Conservation (phyloP, 306 rosid species). For the Fagus crenata region DNA sequence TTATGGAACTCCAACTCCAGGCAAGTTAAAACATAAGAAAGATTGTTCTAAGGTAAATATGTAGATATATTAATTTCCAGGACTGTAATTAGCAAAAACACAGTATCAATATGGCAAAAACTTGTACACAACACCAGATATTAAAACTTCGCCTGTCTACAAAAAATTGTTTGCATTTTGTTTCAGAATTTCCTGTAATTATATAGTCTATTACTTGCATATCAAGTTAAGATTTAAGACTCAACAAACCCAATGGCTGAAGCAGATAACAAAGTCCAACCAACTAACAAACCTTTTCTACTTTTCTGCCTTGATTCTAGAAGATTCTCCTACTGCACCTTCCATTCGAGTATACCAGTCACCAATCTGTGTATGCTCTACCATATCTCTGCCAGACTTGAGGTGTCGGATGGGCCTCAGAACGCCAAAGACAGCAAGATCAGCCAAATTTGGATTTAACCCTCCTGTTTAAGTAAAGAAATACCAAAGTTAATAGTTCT, state of each 20-base stretch:
- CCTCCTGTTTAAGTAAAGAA: conserved; percentile 58
- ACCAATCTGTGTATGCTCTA: conserved; percentile 68
- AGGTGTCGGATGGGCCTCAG: conserved; percentile 88
- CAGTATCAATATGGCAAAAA: too few relatives aligned
- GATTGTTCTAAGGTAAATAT: too few relatives aligned
- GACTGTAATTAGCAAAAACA: too few relatives aligned
- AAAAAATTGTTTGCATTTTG: neutral
- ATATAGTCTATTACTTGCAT: neutral
- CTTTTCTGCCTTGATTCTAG: conserved; percentile 39
- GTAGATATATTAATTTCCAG: too few relatives aligned
- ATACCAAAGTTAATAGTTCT: conserved; percentile 9
- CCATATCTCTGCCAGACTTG: conserved; percentile 84
- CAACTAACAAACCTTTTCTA: conserved; percentile 12
- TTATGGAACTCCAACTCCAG: neutral
- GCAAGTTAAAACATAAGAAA: neutral
- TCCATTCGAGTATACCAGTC: conserved; percentile 85
- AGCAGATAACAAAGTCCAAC: conserved; percentile 10
- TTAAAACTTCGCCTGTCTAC: neutral
- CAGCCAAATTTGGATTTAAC: conserved; percentile 77
- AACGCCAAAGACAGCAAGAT: conserved; percentile 86
- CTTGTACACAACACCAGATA: neutral
- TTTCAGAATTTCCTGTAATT: neutral
- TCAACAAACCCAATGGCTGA: conserved; percentile 15
- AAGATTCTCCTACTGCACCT: conserved; percentile 57
- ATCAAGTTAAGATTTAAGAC: neutral